Conservation (phyloP, 1,139 yeast species). For the Saccharomyces pastorianus region DNA sequence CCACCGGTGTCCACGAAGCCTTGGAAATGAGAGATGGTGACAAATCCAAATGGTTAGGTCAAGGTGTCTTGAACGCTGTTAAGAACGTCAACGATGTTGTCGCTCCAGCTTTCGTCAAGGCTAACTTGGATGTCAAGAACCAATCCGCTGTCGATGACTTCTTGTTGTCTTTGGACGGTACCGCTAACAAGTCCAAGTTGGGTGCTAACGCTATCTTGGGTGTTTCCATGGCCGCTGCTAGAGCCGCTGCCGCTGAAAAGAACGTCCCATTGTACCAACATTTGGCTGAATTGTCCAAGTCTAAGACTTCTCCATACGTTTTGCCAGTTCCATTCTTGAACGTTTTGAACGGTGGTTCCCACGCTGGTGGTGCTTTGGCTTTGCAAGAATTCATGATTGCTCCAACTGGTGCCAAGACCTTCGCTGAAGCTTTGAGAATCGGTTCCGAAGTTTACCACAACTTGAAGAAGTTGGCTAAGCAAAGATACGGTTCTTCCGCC, state of each 20-base stretch:
- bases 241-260: slow-evolving; percentile 92
- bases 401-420: slow-evolving; percentile 78
- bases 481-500: slow-evolving; percentile 91
- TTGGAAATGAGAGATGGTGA: slow-evolving; percentile 93
- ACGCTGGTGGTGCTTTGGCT: slow-evolving; percentile 97
- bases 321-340: slow-evolving; percentile 96
- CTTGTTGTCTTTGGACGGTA: slow-evolving; percentile 75
- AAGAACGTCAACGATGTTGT: slow-evolving; percentile 80
- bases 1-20: slow-evolving; percentile 93
- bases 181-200: slow-evolving; percentile 85
- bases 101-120: slow-evolving; percentile 79
- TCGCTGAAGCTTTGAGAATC: slow-evolving; percentile 88
- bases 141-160: slow-evolving; percentile 76
- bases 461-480: slow-evolving; percentile 83
- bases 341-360: slow-evolving; percentile 97
- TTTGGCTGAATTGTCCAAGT: slow-evolving; percentile 60
- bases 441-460: slow-evolving; percentile 96
- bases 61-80: slow-evolving; percentile 91
- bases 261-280: slow-evolving; percentile 80
- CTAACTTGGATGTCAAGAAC: slow-evolving; percentile 65
- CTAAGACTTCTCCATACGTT: slow-evolving; percentile 61
- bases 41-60: slow-evolving; percentile 89
- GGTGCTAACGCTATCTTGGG: slow-evolving; percentile 97
- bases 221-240: slow-evolving; percentile 86
- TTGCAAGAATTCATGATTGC: slow-evolving; percentile 98